A percentile compares a stretch with the other conserved stretches of the same genome.
Conservation (phyloP, 495 filamentous ascomycete genomes). For the Xylaria palmicola region DNA sequence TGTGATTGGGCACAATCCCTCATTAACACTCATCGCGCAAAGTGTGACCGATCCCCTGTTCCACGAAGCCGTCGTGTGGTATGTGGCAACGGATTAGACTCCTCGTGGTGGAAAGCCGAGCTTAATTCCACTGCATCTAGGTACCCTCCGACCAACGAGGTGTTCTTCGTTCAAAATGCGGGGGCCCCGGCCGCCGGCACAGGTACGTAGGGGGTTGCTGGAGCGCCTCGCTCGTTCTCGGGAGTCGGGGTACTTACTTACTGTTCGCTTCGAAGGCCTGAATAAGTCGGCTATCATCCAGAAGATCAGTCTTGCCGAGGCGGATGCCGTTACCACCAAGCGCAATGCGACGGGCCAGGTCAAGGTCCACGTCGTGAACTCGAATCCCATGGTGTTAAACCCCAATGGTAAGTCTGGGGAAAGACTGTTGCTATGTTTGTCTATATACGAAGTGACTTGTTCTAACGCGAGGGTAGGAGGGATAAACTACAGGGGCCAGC, state of each 20-base stretch:
- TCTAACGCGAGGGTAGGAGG: conserved; percentile 34
- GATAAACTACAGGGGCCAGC: conserved; percentile 46
- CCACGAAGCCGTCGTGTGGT: conserved; percentile 55
- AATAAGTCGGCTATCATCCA: conserved; percentile 51
- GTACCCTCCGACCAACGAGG: conserved; percentile 44
- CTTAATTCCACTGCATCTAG: background rate
- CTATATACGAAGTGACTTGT: background rate
- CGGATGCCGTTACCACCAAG: conserved; percentile 36
- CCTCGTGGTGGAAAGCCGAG: conserved; percentile 22
- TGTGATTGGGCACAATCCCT: conserved; percentile 43
- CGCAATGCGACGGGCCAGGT: conserved; percentile 44
- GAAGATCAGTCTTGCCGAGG: conserved; percentile 47
- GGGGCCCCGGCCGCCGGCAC: conserved; percentile 46
- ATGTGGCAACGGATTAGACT: conserved; percentile 10
- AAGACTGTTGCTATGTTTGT: too few relatives aligned
- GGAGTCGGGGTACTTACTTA: background rate
- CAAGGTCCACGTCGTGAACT: conserved; percentile 35
- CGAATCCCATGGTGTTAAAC: conserved; percentile 43
- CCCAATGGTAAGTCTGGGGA: conserved; percentile 43
- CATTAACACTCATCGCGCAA: conserved; percentile 43
- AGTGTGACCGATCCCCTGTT: conserved; percentile 44
- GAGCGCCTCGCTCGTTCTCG: background rate
- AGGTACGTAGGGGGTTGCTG: conserved; percentile 12
- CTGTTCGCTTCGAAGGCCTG: conserved; percentile 26
- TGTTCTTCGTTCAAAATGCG: conserved; percentile 55